Percentiles rank a stretch among this genome's conserved stretches.
These are phyloP conservation scores for Trypanosoma avium DNA, from an alignment of 208 protist genomes.

Conservation along the genomic window DNA sequence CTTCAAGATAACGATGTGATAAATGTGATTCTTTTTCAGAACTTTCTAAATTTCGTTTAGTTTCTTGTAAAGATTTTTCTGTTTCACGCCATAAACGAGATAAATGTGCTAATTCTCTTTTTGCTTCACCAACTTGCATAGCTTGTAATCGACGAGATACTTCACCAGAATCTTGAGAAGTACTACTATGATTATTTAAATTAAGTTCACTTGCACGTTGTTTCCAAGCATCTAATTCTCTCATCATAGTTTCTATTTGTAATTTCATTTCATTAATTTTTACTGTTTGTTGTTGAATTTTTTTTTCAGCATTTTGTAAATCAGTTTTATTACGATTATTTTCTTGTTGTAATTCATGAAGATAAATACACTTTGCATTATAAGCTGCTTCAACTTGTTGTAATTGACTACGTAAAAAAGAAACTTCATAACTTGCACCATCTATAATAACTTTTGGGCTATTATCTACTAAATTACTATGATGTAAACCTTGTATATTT, in stretches of 20 bases:
- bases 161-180: conserved; percentile 3
- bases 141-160: conserved; percentile 24
- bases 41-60: conserved; percentile 70
- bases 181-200: not conserved
- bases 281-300: conserved; percentile 23
- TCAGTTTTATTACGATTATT: conserved; percentile 46
- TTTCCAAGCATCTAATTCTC: conserved; percentile 77
- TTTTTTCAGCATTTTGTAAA: conserved; percentile 36
- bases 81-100: conserved; percentile 84
- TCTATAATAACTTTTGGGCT: conserved; percentile 49
- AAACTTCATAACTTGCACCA: conserved; percentile 74
- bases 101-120: conserved; percentile 58
- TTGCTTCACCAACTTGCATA: conserved; percentile 47
- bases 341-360: conserved; percentile 80
- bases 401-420: conserved; percentile 74
- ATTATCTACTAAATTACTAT: not conserved
- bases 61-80: conserved; percentile 80
- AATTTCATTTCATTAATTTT: conserved; percentile 34
- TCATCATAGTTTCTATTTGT: conserved; percentile 48
- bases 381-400: conserved; percentile 85
- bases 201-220: conserved; percentile 38
- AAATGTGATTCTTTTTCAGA: conserved; percentile 70
- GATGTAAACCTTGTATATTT: not conserved
- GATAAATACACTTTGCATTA: conserved; percentile 76
- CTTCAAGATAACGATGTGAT: conserved; percentile 73